These are phyloP conservation scores for Adansonia rubrostipa DNA, from an alignment of 441 rosid species.

Conservation along the genomic window DNA sequence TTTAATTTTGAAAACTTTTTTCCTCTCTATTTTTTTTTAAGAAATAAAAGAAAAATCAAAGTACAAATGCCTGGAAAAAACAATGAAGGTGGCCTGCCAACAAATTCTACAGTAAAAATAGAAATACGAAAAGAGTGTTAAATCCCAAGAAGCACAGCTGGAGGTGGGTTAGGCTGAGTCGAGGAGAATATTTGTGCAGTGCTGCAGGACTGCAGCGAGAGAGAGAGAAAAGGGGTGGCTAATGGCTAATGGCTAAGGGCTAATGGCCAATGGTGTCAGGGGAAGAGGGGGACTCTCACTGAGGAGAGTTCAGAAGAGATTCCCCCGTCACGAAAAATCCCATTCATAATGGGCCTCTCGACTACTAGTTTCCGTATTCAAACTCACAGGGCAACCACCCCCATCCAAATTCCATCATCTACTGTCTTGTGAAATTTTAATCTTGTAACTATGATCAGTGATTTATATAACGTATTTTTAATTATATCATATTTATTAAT, in stretches of 20 bases:
- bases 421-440: too few species aligned
- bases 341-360: neutral
- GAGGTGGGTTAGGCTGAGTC: conserved; percentile 21
- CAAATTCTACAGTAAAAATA: neutral
- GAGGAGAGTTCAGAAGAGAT: conserved; percentile 47
- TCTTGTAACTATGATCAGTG: too few species aligned
- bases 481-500: too few species aligned
- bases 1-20: neutral
- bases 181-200: conserved; percentile 49
- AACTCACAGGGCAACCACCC: neutral
- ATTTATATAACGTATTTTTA: too few species aligned
- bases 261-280: conserved; percentile 25
- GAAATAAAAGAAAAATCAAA: too few species aligned
- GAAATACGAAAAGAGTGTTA: conserved; percentile 20
- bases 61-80: neutral
- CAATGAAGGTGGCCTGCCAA: too few species aligned
- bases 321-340: conserved; percentile 36
- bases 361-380: too few species aligned
- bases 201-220: neutral
- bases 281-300: conserved; percentile 1
- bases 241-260: neutral
- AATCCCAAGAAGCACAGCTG: conserved; percentile 32
- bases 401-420: neutral
- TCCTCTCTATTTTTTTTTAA: too few species aligned
- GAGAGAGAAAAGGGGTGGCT: neutral